Base-by-base conservation (phyloP, 192 early-diverging fungal species). In the Coemansia brasiliensis region DNA sequence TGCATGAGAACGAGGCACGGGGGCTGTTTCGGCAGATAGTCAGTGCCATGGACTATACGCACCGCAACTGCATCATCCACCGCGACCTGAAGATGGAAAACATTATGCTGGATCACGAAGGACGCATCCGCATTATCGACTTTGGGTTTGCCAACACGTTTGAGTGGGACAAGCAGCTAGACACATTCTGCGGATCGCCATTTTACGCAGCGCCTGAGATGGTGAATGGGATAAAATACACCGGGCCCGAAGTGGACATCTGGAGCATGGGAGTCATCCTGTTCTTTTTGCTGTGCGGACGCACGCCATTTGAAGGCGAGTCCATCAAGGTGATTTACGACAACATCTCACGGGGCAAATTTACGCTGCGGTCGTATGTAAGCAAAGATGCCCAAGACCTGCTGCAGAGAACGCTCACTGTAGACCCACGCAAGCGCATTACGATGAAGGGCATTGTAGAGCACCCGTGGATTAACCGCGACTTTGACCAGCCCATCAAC, bases 11-110 rank as follows among this genome's bases (percentile, higher is more conserved):
- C 43, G 92, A 95, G 64, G 95, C 95, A 13, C 81, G 95, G n/a
- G 58, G 59, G 18, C 89, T 94, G 46, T 94, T 93, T 58, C 81
- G 93, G 22, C 85, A 89, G 70, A 85, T 94, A 62, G 87, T 94
- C 6, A 79, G 88, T 40, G 89, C 90, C 22, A 88, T 94, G 32
- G 68, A 83, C 38, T 88, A 86, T 52, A 85, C 85, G 46, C 84
- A 88, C 55, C 62, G 83, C 39, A 85, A 88, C 56, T 81, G 79
- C 59, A 76, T 85, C 38, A 82, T 85, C 18, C 91, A 93, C 57
- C 79, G 91, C 37, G 90, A 93, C 67, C 76, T 93, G 32, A 93
- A 93, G 69, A 87, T 88, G 76, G 92, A 94, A 50, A 97, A 97
- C 67, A 79, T 97, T 16, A 83, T 97, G 51, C 72, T 97, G 18